These are phyloP conservation scores for Plantago coronopus DNA, from an alignment of 305 asterid species.

Conservation along the genomic window DNA sequence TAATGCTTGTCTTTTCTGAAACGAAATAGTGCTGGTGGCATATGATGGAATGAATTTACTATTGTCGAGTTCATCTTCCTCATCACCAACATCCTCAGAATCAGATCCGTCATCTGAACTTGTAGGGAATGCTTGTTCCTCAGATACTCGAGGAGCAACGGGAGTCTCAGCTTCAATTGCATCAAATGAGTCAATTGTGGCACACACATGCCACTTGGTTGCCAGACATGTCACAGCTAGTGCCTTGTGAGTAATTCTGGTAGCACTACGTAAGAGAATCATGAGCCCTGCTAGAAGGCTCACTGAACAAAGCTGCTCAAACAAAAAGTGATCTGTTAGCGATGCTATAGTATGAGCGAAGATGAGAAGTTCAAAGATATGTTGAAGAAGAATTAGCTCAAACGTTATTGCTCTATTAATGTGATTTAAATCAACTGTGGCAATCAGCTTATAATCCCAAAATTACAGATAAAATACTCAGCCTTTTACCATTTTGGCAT, in stretches of 20 bases:
- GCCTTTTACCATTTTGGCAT: too few relatives aligned
- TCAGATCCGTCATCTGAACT: constrained; percentile 41
- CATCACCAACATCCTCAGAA: constrained; percentile 72
- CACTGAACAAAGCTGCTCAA: constrained; percentile 65
- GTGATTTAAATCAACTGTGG: too few relatives aligned
- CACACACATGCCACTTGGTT: constrained; percentile 92
- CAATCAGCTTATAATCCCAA: too few relatives aligned
- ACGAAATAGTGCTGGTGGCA: constrained; percentile 72
- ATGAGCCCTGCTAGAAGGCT: constrained; percentile 80
- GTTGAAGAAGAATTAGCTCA: background rate
- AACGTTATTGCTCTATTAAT: too few relatives aligned
- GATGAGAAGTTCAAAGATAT: background rate
- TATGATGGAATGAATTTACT: constrained; percentile 57
- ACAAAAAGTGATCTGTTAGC: constrained; percentile 7
- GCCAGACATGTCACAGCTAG: constrained; percentile 80
- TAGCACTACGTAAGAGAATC: constrained; percentile 75
- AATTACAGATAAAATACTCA: too few relatives aligned
- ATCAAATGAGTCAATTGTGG: constrained; percentile 74
- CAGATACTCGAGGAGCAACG: constrained; percentile 10
- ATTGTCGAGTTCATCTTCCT: constrained; percentile 86
- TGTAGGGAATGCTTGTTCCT: constrained; percentile 29
- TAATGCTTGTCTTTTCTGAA: constrained; percentile 87
- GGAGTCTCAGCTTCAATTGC: constrained; percentile 55
- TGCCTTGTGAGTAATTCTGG: constrained; percentile 86
- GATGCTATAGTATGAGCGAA: background rate